Evolutionary conservation across 371 early-diverging fungal species (phyloP).

Genomic region (Mucor ambiguus): DNA sequence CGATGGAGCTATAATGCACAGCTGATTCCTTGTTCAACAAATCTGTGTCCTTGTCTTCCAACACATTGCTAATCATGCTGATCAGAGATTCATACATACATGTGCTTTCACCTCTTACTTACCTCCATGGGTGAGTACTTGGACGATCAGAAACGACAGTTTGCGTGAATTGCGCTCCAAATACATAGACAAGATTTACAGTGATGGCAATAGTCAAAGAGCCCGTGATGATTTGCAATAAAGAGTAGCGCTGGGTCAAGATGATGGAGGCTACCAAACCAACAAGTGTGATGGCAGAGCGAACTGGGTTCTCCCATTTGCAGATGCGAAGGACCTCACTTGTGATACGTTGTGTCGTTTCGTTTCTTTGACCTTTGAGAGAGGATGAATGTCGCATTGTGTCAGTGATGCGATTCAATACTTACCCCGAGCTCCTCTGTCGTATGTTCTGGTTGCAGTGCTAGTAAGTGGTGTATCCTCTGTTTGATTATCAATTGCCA

Average conservation of each 20-base stretch:
- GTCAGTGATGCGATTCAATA: background rate
- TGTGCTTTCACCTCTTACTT: background rate
- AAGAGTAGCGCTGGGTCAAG: constrained; percentile 31
- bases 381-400: background rate
- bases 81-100: background rate
- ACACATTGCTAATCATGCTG: background rate
- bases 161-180: constrained; percentile 10
- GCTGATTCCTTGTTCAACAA: constrained; percentile 22
- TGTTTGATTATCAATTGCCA: background rate
- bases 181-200: constrained; percentile 36
- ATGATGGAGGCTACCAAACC: constrained; percentile 16
- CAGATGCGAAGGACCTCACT: constrained; percentile 10
- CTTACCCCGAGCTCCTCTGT: background rate
- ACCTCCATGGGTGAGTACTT: constrained; percentile 10
- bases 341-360: background rate
- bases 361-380: constrained; percentile 8
- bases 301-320: constrained; percentile 38
- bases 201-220: constrained; percentile 29
- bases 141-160: background rate
- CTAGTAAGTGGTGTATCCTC: background rate
- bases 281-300: constrained; percentile 23
- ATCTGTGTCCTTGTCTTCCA: background rate
- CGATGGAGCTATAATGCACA: constrained; percentile 29
- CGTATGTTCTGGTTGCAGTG: background rate
- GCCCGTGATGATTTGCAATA: constrained; percentile 35